Evolutionary conservation across 2,329 filamentous ascomycete genomes (phyloP).

Genomic region (Domatiomyces globalis): DNA sequence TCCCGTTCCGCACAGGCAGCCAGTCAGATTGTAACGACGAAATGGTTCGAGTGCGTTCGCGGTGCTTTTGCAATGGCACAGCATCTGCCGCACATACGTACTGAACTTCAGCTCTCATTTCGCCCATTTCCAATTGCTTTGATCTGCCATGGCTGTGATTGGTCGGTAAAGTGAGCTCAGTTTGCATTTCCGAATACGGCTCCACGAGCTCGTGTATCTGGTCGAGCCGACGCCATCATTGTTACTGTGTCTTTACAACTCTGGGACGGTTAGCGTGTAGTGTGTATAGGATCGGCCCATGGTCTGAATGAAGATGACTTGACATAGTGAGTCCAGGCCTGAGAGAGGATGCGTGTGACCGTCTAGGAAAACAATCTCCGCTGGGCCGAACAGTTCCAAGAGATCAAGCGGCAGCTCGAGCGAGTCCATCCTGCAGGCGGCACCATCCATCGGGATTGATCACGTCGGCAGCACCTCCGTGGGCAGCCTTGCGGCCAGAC

Average conservation of each 20-base stretch:
- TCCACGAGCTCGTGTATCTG: too few species aligned
- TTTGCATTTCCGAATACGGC: background rate
- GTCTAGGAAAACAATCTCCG: conserved; percentile 11
- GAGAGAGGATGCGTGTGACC: conserved; percentile 3
- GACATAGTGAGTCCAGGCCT: too few species aligned
- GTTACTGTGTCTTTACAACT: too few species aligned
- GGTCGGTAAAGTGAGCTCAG: background rate
- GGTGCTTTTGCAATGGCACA: background rate
- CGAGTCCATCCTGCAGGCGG: conserved; percentile 6
- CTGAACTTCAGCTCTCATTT: background rate
- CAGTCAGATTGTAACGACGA: background rate
- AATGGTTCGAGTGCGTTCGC: too few species aligned
- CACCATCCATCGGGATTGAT: conserved; percentile 19
- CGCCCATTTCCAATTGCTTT: background rate
- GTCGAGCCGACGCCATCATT: too few species aligned
- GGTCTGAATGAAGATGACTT: too few species aligned
- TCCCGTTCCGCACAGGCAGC: background rate
- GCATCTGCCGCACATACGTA: background rate
- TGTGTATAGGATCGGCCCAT: too few species aligned
- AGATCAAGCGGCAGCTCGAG: conserved; percentile 12
- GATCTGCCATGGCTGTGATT: background rate
- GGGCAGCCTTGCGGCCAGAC: too few species aligned
- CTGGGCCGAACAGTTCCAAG: conserved; percentile 8
- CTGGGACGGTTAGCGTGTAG: too few species aligned
- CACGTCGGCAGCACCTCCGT: too few species aligned